Conservation (phyloP, 2,329 filamentous ascomycete genomes). For the Mycosphaerelloides madeirae region DNA sequence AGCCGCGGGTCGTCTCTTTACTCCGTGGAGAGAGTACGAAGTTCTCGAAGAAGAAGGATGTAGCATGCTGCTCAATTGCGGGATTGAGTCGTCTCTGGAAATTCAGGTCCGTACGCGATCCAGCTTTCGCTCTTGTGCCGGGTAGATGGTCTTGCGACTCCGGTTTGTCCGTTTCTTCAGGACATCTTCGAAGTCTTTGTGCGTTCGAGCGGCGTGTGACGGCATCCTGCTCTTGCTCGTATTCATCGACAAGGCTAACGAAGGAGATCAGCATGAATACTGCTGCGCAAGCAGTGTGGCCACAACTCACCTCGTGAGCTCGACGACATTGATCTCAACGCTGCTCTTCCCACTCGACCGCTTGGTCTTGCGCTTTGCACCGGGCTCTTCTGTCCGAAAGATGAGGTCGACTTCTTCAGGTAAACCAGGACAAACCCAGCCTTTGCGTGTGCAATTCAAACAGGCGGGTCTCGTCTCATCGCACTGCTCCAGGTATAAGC, state of each 20-base stretch:
- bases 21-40: conserved; percentile 1
- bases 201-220: neutral
- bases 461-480: conserved; percentile 11
- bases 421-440: conserved; percentile 11
- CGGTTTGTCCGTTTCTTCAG: neutral
- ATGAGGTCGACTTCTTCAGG: conserved; percentile 14
- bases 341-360: conserved; percentile 1
- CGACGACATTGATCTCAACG: conserved; percentile 1
- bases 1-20: conserved; percentile 6
- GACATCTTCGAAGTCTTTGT: neutral
- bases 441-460: conserved; percentile 10
- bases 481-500: conserved; percentile 5
- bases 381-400: conserved; percentile 11
- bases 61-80: conserved; percentile 8
- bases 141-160: neutral
- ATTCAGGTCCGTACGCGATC: neutral
- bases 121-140: too few relatives aligned
- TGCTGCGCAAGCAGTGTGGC: neutral
- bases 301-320: conserved; percentile 1
- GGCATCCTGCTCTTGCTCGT: conserved; percentile 1
- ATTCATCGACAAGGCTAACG: conserved; percentile 1
- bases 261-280: neutral
- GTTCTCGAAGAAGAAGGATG: conserved; percentile 7
- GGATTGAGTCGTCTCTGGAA: conserved; percentile 4
- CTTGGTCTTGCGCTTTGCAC: conserved; percentile 2